phyloP scores from a whole-genome alignment of 2,329 filamentous ascomycete genomes.

The Ploettnerulaceae sp. region DNA sequence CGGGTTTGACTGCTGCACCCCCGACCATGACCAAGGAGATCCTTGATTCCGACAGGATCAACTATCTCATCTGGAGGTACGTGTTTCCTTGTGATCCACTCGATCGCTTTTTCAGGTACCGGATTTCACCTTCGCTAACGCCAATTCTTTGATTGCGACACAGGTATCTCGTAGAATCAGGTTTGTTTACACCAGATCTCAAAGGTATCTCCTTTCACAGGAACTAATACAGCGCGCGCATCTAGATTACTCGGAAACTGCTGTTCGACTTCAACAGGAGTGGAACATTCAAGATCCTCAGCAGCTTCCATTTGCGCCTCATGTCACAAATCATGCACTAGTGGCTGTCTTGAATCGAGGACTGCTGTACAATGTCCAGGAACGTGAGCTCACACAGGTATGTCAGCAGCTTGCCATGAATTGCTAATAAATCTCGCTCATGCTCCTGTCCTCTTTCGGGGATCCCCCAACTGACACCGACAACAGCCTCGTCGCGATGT shows the following conservation, averaged over 20 bases:
- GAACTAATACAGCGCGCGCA: conserved; percentile 8
- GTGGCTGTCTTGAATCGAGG: conserved; percentile 60
- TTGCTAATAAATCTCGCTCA: conserved; percentile 7
- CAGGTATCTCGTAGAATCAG: conserved; percentile 35
- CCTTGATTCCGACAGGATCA: conserved; percentile 62
- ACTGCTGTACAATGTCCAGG: conserved; percentile 54
- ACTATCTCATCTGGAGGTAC: conserved; percentile 68
- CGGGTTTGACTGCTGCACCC: not conserved
- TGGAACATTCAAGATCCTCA: conserved; percentile 61
- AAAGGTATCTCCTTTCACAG: conserved; percentile 4
- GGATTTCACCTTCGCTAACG: conserved; percentile 30
- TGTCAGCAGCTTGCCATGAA: conserved; percentile 16
- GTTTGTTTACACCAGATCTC: conserved; percentile 25
- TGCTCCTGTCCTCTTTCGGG: not conserved
- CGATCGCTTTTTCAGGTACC: conserved; percentile 25
- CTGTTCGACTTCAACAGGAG: conserved; percentile 63
- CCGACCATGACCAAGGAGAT: conserved; percentile 34
- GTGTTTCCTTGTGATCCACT: conserved; percentile 36
- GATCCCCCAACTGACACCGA: conserved; percentile 6
- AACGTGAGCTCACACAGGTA: conserved; percentile 43
- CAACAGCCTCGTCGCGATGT: conserved; percentile 17
- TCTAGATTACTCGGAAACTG: conserved; percentile 63
- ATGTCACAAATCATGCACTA: conserved; percentile 60
- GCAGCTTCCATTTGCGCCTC: conserved; percentile 57
- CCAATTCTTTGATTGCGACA: conserved; percentile 20